Evolutionary conservation across 352 stramenopile species (phyloP).

Genomic region (Phytopythium aichiense): DNA sequence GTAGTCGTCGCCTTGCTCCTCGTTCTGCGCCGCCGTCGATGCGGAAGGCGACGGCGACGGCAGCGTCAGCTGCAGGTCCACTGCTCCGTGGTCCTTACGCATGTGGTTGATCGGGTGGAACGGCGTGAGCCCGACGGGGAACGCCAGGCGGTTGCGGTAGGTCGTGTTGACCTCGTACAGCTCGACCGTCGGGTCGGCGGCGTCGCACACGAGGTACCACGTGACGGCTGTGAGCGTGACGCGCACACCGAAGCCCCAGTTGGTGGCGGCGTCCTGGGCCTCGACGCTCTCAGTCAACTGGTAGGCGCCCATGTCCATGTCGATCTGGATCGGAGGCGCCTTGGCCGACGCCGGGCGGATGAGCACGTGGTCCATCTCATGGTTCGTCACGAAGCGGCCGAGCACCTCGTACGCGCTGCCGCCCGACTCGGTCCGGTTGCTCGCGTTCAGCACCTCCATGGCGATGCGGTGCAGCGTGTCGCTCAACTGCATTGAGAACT

Average conservation of each 20-base stretch:
- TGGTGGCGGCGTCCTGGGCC: constrained; percentile 9
- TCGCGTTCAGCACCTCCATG: constrained; percentile 40
- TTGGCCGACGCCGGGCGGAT: constrained; percentile 60
- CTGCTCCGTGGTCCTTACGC: constrained; percentile 40
- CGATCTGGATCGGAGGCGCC: constrained; percentile 48
- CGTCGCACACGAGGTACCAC: constrained; percentile 71
- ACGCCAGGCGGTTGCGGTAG: constrained; percentile 60
- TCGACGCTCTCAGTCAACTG: constrained; percentile 11
- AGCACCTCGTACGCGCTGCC: constrained; percentile 69
- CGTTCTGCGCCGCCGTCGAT: neutral
- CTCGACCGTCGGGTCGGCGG: constrained; percentile 55
- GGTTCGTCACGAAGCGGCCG: constrained; percentile 46
- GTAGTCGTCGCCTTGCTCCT: constrained; percentile 3
- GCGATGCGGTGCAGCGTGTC: constrained; percentile 26
- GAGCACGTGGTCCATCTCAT: constrained; percentile 52
- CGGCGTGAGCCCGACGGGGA: constrained; percentile 48
- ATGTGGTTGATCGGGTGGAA: constrained; percentile 44
- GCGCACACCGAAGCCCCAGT: constrained; percentile 63
- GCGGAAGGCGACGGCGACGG: neutral
- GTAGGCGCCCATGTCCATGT: constrained; percentile 59
- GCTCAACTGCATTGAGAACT: constrained; percentile 27
- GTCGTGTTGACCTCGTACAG: constrained; percentile 50
- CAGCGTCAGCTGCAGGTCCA: constrained; percentile 30
- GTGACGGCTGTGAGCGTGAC: constrained; percentile 47
- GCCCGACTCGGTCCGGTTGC: constrained; percentile 78